These are phyloP conservation scores for Aspergillus sp. DNA, from an alignment of 2,329 filamentous ascomycete genomes.

Conservation along the genomic window DNA sequence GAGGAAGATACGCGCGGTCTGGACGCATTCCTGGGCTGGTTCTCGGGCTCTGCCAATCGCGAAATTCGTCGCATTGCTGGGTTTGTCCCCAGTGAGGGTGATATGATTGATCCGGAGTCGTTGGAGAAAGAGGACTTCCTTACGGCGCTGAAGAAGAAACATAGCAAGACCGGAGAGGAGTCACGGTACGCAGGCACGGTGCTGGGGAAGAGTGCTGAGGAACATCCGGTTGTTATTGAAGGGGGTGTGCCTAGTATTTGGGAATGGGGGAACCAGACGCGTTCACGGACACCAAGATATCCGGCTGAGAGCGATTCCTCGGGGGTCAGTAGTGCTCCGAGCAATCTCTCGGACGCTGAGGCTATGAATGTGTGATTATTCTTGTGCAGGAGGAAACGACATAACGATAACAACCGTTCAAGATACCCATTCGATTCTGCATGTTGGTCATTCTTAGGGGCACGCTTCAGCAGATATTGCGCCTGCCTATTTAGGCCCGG, in stretches of 20 bases:
- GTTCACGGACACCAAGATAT: slow-evolving; percentile 20
- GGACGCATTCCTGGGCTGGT: slow-evolving; percentile 72
- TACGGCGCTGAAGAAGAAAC: slow-evolving; percentile 77
- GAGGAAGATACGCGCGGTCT: slow-evolving; percentile 73
- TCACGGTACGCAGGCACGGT: slow-evolving; percentile 78
- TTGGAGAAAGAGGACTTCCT: slow-evolving; percentile 63
- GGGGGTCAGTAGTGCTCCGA: slow-evolving; percentile 33
- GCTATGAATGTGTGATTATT: slow-evolving; percentile 27
- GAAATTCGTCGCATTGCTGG: slow-evolving; percentile 76
- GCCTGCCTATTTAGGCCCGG: too few relatives aligned
- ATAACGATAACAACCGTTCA: background rate
- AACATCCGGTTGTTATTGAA: slow-evolving; percentile 66
- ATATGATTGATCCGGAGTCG: slow-evolving; percentile 41
- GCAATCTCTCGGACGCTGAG: slow-evolving; percentile 31
- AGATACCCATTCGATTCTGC: background rate
- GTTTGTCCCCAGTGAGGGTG: slow-evolving; percentile 52
- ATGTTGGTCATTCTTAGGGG: background rate
- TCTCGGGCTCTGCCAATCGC: slow-evolving; percentile 61
- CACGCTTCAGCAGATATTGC: too few relatives aligned
- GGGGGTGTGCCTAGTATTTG: slow-evolving; percentile 63
- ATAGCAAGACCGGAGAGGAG: slow-evolving; percentile 81
- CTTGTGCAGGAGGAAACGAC: background rate
- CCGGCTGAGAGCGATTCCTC: slow-evolving; percentile 28
- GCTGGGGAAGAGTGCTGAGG: slow-evolving; percentile 64
- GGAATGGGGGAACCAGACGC: slow-evolving; percentile 49